Percentiles rank a stretch among this genome's conserved stretches.
Conservation (phyloP, 2,329 filamentous ascomycete species). For the Apiospora marii region DNA sequence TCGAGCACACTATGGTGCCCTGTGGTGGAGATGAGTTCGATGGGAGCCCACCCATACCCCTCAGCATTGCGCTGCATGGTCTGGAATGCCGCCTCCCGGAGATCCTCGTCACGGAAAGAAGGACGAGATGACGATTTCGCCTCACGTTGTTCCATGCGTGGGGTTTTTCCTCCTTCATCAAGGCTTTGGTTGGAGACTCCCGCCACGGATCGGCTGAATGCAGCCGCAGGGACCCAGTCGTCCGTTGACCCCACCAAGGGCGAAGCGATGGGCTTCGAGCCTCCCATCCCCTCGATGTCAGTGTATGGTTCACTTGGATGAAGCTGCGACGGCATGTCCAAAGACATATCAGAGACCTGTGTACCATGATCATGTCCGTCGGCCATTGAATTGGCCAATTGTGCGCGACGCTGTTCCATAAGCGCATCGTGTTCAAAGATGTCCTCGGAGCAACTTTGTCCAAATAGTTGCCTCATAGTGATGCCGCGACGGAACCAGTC, state of each 20-base stretch:
- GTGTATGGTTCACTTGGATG: neutral
- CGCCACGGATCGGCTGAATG: neutral
- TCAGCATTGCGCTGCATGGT: slow-evolving; percentile 38
- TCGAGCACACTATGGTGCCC: slow-evolving; percentile 49
- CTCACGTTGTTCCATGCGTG: slow-evolving; percentile 28
- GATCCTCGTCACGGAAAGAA: slow-evolving; percentile 41
- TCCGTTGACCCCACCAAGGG: neutral
- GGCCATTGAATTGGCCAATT: neutral
- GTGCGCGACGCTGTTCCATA: slow-evolving; percentile 52
- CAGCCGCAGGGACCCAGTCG: neutral
- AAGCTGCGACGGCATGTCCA: neutral
- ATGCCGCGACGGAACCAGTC: slow-evolving; percentile 68
- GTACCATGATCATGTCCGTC: slow-evolving; percentile 8
- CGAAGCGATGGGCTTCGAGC: neutral
- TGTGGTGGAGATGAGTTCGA: slow-evolving; percentile 48
- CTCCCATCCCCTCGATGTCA: neutral
- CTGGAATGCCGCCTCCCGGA: slow-evolving; percentile 42
- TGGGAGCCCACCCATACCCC: slow-evolving; percentile 31
- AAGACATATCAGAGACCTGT: slow-evolving; percentile 15
- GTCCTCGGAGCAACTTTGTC: slow-evolving; percentile 62
- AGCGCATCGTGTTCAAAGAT: slow-evolving; percentile 70
- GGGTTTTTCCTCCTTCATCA: neutral
- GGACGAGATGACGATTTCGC: slow-evolving; percentile 41
- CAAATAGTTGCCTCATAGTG: slow-evolving; percentile 76
- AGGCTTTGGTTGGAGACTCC: neutral